These are phyloP conservation scores for Lactarius trivialis DNA, from an alignment of 768 basidiomycete genomes.

Conservation along the genomic window DNA sequence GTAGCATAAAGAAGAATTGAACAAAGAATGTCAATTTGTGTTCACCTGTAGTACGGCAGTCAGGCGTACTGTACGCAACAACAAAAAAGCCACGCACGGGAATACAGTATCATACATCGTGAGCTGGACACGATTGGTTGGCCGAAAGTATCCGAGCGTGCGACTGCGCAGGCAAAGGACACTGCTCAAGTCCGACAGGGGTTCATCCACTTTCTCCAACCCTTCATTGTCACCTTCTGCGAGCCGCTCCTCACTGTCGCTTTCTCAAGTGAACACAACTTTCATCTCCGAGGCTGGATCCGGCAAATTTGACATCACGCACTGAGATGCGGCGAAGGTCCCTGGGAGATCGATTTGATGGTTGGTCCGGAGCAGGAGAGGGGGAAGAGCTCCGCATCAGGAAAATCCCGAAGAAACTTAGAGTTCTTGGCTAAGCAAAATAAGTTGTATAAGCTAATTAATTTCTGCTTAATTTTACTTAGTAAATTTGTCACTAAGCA, in stretches of 20 bases:
- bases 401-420: no score
- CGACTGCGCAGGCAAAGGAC: constrained; percentile 60
- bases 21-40: constrained; percentile 80
- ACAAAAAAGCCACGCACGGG: constrained; percentile 46
- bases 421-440: no score
- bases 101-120: constrained; percentile 59
- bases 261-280: constrained; percentile 45
- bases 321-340: constrained; percentile 57
- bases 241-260: constrained; percentile 24
- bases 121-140: constrained; percentile 56
- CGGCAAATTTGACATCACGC: constrained; percentile 77
- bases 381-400: constrained; percentile 47
- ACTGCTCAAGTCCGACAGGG: constrained; percentile 38
- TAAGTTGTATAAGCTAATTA: no score
- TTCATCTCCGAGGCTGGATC: constrained; percentile 53
- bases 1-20: constrained; percentile 82
- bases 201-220: constrained; percentile 26
- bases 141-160: constrained; percentile 71
- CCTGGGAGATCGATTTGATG: constrained; percentile 50
- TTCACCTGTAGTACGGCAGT: constrained; percentile 53
- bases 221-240: constrained; percentile 31
- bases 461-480: no score
- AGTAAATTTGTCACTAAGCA: no score
- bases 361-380: constrained; percentile 55
- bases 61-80: background rate